phyloP scores from a whole-genome alignment of 2,329 filamentous ascomycete species.

The Ophiostoma pallidulum region DNA sequence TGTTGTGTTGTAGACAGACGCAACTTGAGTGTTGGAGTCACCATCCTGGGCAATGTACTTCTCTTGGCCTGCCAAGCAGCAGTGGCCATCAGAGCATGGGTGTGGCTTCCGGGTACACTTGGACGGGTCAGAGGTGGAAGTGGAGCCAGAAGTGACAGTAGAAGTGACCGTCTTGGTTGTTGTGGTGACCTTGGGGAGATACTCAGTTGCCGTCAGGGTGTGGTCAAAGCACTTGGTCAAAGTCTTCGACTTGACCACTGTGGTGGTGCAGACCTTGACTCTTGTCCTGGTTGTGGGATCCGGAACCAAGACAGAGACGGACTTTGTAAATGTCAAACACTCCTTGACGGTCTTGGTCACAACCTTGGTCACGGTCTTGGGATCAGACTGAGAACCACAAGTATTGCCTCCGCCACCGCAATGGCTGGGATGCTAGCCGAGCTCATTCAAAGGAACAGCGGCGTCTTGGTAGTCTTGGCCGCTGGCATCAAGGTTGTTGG shows the following conservation, averaged over 20 bases:
- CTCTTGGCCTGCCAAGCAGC: background rate
- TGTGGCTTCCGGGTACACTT: too few species aligned
- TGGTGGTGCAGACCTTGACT: constrained; percentile 3
- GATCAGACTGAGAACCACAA: too few species aligned
- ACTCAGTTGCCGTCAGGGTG: constrained; percentile 10
- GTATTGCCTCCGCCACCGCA: too few species aligned
- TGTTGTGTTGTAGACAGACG: constrained; percentile 9
- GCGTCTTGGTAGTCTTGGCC: background rate
- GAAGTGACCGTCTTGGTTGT: constrained; percentile 7
- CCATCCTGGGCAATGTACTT: constrained; percentile 8
- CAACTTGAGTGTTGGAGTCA: constrained; percentile 5
- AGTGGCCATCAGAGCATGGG: background rate
- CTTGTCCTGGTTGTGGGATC: constrained; percentile 6
- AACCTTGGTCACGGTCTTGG: background rate
- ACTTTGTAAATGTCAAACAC: constrained; percentile 6
- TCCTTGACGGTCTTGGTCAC: background rate
- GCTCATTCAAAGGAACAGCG: background rate
- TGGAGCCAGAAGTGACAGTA: background rate
- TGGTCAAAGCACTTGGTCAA: constrained; percentile 11
- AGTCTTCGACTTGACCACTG: constrained; percentile 7
- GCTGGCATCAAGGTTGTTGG: too few species aligned
- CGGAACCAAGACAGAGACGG: constrained; percentile 3
- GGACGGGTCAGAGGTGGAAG: background rate
- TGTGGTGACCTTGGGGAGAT: constrained; percentile 8
- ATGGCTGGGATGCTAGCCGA: background rate